Evolutionary conservation across 805 yeast species (phyloP).

Genomic region (Starmerella floris): DNA sequence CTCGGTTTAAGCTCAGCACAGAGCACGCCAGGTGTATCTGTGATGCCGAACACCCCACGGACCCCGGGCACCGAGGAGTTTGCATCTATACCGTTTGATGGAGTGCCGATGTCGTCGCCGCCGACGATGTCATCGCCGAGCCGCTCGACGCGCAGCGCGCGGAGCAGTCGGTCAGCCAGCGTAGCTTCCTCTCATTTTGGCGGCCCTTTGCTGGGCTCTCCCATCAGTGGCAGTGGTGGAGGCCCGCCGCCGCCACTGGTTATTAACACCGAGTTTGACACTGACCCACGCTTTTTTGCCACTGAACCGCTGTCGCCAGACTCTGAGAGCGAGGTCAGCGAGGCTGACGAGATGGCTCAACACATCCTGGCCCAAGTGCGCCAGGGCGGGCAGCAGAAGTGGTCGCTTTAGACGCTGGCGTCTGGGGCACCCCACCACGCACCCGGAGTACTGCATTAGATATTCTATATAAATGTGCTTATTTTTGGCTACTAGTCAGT

Average conservation of each 20-base stretch:
- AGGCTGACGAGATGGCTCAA: constrained; percentile 28
- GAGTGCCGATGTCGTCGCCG: neutral
- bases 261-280: no score
- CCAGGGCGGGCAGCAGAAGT: constrained; percentile 19
- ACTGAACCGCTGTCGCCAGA: constrained; percentile 14
- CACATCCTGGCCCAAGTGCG: constrained; percentile 25
- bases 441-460: no score
- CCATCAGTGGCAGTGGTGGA: no score
- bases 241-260: no score
- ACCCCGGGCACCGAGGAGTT: constrained; percentile 7
- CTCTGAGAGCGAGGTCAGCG: constrained; percentile 15
- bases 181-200: constrained; percentile 1
- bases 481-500: no score
- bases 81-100: constrained; percentile 8
- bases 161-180: constrained; percentile 8
- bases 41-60: constrained; percentile 3
- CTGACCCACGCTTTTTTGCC: neutral
- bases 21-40: neutral
- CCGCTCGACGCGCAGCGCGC: constrained; percentile 1
- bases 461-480: constrained; percentile 1
- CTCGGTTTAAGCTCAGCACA: no score
- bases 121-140: neutral
- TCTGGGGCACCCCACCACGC: no score
- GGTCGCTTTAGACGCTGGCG: constrained; percentile 19
- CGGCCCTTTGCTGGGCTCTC: neutral